Percentiles rank a stretch among this genome's conserved stretches.
Evolutionary conservation across 495 filamentous ascomycete species (phyloP).

Genomic region (Hypoxylon crocopeplum): DNA sequence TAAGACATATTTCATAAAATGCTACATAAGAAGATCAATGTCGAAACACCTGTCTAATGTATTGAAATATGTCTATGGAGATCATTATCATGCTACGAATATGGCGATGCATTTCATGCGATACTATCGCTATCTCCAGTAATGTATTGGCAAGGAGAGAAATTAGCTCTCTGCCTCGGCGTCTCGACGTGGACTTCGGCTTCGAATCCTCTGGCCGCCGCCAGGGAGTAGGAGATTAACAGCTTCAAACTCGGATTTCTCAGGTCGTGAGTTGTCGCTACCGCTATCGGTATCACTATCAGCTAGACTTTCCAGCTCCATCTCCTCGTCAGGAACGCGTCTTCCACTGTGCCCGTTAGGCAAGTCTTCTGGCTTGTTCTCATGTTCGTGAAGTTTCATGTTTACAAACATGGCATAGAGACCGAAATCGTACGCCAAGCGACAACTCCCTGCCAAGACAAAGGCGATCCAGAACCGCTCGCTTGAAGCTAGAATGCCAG

Average conservation of each 20-base stretch:
- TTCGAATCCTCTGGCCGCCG: slow-evolving; percentile 26
- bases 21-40: too few species aligned
- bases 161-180: not conserved
- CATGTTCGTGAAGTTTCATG: slow-evolving; percentile 52
- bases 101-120: too few species aligned
- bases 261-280: slow-evolving; percentile 18
- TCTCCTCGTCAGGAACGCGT: slow-evolving; percentile 31
- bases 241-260: not conserved
- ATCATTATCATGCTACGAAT: too few species aligned
- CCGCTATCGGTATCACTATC: slow-evolving; percentile 28
- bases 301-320: slow-evolving; percentile 29
- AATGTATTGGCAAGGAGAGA: too few species aligned
- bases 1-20: too few species aligned
- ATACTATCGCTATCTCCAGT: too few species aligned
- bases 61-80: too few species aligned
- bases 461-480: slow-evolving; percentile 75
- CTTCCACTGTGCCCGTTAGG: slow-evolving; percentile 8
- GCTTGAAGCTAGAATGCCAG: slow-evolving; percentile 69
- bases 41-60: too few species aligned
- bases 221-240: slow-evolving; percentile 13
- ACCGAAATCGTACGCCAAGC: slow-evolving; percentile 76
- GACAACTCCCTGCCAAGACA: slow-evolving; percentile 71
- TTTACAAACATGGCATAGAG: slow-evolving; percentile 72
- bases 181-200: slow-evolving; percentile 32
- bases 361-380: slow-evolving; percentile 29